A percentile compares a stretch with the other conserved stretches of the same genome.
Evolutionary conservation across 352 stramenopile species (phyloP).

Genomic region (Pythium oligandrum): DNA sequence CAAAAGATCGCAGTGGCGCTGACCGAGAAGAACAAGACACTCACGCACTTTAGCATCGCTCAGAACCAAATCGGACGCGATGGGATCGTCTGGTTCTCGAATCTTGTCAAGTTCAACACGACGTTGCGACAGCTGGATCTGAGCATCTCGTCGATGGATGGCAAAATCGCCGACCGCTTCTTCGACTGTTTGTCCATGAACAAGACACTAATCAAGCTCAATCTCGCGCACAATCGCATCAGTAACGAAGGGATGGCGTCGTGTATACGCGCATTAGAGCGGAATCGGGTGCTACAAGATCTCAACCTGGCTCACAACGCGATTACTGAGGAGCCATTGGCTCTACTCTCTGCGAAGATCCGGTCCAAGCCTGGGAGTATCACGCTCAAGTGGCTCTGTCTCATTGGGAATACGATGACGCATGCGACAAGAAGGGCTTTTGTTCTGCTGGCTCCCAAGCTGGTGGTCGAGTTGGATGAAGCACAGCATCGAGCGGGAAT

Average conservation of each 20-base stretch:
- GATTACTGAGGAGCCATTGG: slow-evolving; percentile 71
- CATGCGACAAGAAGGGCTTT: slow-evolving; percentile 34
- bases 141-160: slow-evolving; percentile 50
- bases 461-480: slow-evolving; percentile 47
- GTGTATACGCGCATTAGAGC: slow-evolving; percentile 49
- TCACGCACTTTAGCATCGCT: slow-evolving; percentile 46
- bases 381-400: slow-evolving; percentile 45
- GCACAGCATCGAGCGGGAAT: slow-evolving; percentile 15
- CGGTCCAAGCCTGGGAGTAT: slow-evolving; percentile 9
- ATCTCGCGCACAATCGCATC: slow-evolving; percentile 63
- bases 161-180: slow-evolving; percentile 49
- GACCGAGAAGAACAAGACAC: slow-evolving; percentile 34
- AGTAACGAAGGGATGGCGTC: slow-evolving; percentile 65
- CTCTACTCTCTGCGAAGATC: slow-evolving; percentile 36
- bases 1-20: slow-evolving; percentile 47
- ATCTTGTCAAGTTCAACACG: slow-evolving; percentile 47
- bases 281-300: slow-evolving; percentile 49
- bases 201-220: slow-evolving; percentile 37
- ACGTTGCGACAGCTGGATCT: slow-evolving; percentile 56
- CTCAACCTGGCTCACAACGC: slow-evolving; percentile 69
- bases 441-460: slow-evolving; percentile 18
- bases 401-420: slow-evolving; percentile 60
- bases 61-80: slow-evolving; percentile 62
- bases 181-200: slow-evolving; percentile 71
- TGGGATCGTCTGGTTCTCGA: slow-evolving; percentile 44